Evolutionary conservation across 805 yeast genomes (phyloP).

Genomic region (Saccharomycopsis sp.): DNA sequence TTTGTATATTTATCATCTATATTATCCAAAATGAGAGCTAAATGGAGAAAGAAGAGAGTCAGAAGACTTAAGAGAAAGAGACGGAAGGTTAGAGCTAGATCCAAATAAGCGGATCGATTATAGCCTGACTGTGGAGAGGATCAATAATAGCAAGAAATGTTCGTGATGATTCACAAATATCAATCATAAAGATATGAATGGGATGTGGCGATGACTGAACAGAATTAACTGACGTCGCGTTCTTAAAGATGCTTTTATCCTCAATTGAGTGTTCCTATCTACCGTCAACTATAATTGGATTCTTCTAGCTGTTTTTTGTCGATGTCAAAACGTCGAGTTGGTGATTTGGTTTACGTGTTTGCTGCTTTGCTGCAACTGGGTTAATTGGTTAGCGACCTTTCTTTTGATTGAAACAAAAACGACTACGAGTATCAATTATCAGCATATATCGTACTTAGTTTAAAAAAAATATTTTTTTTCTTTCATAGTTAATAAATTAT

Average conservation of each 20-base stretch:
- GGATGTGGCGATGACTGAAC: not conserved
- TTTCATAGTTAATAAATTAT: not conserved
- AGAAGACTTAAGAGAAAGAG: constrained; percentile 99
- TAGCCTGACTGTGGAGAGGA: not conserved
- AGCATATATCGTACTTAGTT: not conserved
- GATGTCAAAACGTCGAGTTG: not conserved
- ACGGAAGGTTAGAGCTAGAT: constrained; percentile 99
- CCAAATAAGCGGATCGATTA: constrained; percentile 69
- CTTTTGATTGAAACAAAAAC: too few relatives aligned
- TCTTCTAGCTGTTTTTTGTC: not conserved
- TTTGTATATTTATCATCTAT: constrained; percentile 5
- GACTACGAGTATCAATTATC: not conserved
- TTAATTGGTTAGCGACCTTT: too few relatives aligned
- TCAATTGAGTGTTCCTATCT: not conserved
- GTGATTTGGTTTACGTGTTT: not conserved
- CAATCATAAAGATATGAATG: not conserved
- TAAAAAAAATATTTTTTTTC: not conserved
- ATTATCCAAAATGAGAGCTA: constrained; percentile 67
- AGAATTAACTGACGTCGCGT: not conserved
- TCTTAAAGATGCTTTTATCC: not conserved
- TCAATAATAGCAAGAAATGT: not conserved
- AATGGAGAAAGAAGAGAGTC: constrained; percentile 99
- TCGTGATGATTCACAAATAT: not conserved
- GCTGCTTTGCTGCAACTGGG: not conserved
- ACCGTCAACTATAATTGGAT: not conserved